Base-by-base conservation (phyloP, 192 early-diverging fungal species). In the Backusella macrospora region DNA sequence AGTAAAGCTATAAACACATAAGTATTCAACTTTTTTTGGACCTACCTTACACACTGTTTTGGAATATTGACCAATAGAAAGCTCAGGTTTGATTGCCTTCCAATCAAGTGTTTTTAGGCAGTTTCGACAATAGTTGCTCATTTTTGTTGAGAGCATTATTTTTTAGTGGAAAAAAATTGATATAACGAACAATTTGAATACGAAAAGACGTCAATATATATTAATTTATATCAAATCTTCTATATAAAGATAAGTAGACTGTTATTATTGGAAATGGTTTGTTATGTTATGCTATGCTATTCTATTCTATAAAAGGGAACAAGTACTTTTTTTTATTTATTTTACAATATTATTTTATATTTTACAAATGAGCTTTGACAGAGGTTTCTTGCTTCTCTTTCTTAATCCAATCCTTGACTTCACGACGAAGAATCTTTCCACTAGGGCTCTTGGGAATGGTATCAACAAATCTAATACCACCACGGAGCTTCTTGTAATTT, bases 341-440 rank as follows among this genome's bases (percentile, higher is more conserved):
- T 46, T 68, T 68, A 47, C 14, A 46, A 26, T 68, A 16, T 47
- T 68, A 68, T 37, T 26, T 23, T 59, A 5, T 59, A 59, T 46
- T 16, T 68, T 68, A 68, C 43, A 68, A 47, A 45, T 42, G 42
- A 47, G 67, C 67, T 21, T 68, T 68, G 23, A 47, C 26, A 21
- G 21, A 14, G 1, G 40, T 66, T 47, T 72, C 65, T 38, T 78
- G 29, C 23, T 65, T 16, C 44, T 81, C 77, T 15, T 78, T 55
- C 29, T 68, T 80, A 26, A 75, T 37, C 66, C 71, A 73, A 12
- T 70, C 63, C 42, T 70, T 75, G 26, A 80, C 71, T 48, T 92
- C 84, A 14, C 92, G 83, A 16, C 96, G 83, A 39, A 97, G 82
- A 59, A 96, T 95, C 82, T 96, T 96, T 55, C 94, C 96, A 15